Base-by-base conservation (phyloP, 257 asterid genomes). In the Nemophila menziesii region DNA sequence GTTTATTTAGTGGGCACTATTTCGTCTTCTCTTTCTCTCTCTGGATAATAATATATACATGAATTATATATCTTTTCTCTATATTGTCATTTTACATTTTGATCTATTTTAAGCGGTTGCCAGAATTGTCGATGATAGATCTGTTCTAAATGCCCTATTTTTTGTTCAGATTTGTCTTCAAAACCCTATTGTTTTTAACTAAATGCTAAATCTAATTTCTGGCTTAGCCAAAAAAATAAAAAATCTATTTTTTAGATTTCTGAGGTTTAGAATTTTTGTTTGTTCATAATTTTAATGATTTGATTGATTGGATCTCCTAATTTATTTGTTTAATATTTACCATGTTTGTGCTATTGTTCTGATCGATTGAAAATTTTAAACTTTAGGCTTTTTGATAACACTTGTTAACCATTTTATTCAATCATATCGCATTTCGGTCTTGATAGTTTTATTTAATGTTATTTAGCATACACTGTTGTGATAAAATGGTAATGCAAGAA, bases 131-230 rank as follows among this genome's bases (percentile, higher is more conserved):
- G 8, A 36, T 49, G 7, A 54, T 60, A 65, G 78, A 70, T 69
- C 78, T 63, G 72, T 49, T 17, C 48, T 62, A 3, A 18, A 38
- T 44, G 18, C 47, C 33, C 56, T n/a, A n/a, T 17, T 46, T 44
- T 52, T 57, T 41, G 46, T 13, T 46, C 70, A 74, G 94, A 82
- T 82, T 86, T 68, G 70, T 55, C 46, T 60, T 51, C 44, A 5
- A 21, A 33, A 33, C 46, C 42, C 16, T 13, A 43, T 67, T 65
- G 67, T 49, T 61, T 56, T 54, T 44, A 50, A 36, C 62, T 75
- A 72, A 63, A 2, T 15, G 8, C 27, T 26, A 36, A 52, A 58
- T 50, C 64, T 49, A n/a, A 48, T 29, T 14, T 53, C 40, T 47
- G 52, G n/a, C n/a, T n/a, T n/a, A n/a, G n/a, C n/a, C n/a, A n/a